Evolutionary conservation across 2,329 filamentous ascomycete genomes (phyloP), one percentile per base, ranked within the genome.

Genomic region (Trichoderma oligosporum): DNA sequence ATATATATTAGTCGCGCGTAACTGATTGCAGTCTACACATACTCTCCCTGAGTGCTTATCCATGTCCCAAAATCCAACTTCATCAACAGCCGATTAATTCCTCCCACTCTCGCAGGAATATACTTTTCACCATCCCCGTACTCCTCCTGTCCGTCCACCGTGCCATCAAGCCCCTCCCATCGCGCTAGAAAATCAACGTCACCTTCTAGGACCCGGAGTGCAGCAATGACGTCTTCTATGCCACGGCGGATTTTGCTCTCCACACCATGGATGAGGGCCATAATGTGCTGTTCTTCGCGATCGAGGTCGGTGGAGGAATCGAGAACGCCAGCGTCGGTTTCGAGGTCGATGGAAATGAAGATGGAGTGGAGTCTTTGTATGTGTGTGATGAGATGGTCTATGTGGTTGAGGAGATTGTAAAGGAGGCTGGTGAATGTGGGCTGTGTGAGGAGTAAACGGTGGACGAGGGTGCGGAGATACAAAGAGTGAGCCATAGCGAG

Each of bases 61-160:
- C 81, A 84, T 54, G 73, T 79, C 18, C 82, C 82, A 70, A 84
- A 84, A 67, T 96, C 91, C 65, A 97, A 75, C 76, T 96, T 96
- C 90, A 96, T 96, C 68, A 97, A 72, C 68, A 97, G 73, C 58
- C 89, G 79, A 74, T 96, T 91, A 44, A 97, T 84, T 1, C 91
- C 89, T 0, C 89, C 89, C 3, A 90, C 82, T 60, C 87, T 84
- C 61, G 83, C 80, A 1, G 90, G 87, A 27, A 86, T 78, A 69
- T 89, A 96, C 35, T 36, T 57, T 20, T 60, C 58, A 7, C 54
- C 58, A n/a, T 57, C 51, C 4, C 58, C 58, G 31, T 48, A 57
- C 31, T 60, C 58, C 12, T 52, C 45, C 7, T 60, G 51, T 3
- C 35, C 46, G 6, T 51, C 58, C 24, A 39, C 38, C 8, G 39